These are phyloP conservation scores for Lactifluus hygrophoroides DNA, from an alignment of 768 basidiomycete genomes.

Conservation along the genomic window DNA sequence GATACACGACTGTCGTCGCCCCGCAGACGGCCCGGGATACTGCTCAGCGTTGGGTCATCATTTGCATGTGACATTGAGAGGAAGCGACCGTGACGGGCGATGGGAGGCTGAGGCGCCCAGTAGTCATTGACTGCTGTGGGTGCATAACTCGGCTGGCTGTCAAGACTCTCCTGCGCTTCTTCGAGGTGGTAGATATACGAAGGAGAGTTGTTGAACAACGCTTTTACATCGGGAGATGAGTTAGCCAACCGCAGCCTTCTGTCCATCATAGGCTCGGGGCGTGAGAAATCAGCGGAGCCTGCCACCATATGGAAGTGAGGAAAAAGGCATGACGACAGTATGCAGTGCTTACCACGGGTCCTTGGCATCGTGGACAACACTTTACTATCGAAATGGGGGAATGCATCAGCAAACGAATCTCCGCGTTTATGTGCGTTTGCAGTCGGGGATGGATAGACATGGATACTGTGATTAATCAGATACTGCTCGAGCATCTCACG, in stretches of 20 bases:
- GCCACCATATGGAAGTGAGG: neutral
- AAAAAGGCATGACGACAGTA: conserved; percentile 11
- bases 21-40: conserved; percentile 57
- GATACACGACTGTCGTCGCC: conserved; percentile 76
- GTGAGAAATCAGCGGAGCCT: conserved; percentile 74
- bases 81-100: conserved; percentile 39
- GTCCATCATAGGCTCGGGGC: conserved; percentile 64
- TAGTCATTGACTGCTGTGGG: conserved; percentile 53
- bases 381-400: conserved; percentile 95
- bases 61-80: conserved; percentile 21
- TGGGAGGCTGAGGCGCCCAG: conserved; percentile 70
- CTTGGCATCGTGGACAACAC: conserved; percentile 71
- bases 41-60: conserved; percentile 36
- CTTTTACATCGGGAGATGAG: conserved; percentile 92
- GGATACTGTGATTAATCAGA: conserved; percentile 73
- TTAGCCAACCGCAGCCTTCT: conserved; percentile 73
- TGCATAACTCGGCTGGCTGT: conserved; percentile 50
- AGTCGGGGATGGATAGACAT: conserved; percentile 71
- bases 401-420: conserved; percentile 91
- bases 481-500: conserved; percentile 92
- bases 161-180: conserved; percentile 46
- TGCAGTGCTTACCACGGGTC: conserved; percentile 38
- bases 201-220: conserved; percentile 78
- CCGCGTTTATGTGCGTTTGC: conserved; percentile 77
- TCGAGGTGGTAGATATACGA: conserved; percentile 77